Evolutionary conservation across 371 early-diverging fungal species (phyloP), one percentile per base, ranked within the genome.

Genomic region (Mucor racemosus): DNA sequence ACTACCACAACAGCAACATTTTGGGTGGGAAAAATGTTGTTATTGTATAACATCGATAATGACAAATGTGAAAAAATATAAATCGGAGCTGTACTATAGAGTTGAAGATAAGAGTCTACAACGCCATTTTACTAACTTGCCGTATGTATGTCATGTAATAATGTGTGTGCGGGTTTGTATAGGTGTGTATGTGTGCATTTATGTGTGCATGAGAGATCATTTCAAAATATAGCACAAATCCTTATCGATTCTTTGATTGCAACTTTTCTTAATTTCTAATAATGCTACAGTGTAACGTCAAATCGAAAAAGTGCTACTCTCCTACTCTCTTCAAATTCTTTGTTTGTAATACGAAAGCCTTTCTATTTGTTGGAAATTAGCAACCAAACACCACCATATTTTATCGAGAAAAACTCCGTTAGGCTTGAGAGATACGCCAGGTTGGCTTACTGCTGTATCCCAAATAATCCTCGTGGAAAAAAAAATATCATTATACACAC

Each of bases 341-440:
- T 50, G 50, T 50, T 53, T 53, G 53, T 53, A 31, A 53, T 53
- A 53, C 53, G 26, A 26, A 26, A 26, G 26, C 13, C 31, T 26
- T 13, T 14, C 4, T 53, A 14, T 53, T 53, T 26, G 21, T 53
- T 53, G 53, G 26, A 26, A 14, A 26, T 53, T 14, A 31, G 11
- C 26, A 26, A 31, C 26, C 53, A 26, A 53, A 5, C 53, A 46
- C 26, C 3, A 26, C 1, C 3, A 26, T 3, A 26, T 26, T 26
- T 26, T 26, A 26, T 26, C 26, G n/a, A n/a, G 48, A 50, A 53
- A 53, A 53, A 53, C 53, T 53, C 53, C 53, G 50, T 50, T 50
- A 21, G 50, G n/a, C n/a, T n/a, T n/a, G n/a, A n/a, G n/a, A n/a
- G n/a, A n/a, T n/a, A n/a, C n/a, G n/a, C n/a, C n/a, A n/a, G n/a